Percentiles rank a stretch among this genome's conserved stretches.
Conservation (phyloP, 805 yeast species). For the Kuraishia ogatae region DNA sequence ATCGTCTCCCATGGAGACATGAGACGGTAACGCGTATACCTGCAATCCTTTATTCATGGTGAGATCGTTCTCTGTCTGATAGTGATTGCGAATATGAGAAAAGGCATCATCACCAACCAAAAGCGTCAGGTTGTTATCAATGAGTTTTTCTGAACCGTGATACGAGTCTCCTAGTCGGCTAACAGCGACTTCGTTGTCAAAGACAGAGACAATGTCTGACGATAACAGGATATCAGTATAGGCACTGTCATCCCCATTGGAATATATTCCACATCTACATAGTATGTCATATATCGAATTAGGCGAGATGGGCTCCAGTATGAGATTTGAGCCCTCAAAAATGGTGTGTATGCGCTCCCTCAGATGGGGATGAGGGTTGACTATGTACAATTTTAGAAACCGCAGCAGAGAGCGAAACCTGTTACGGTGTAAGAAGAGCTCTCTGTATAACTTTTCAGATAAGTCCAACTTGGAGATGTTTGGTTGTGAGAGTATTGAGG, state of each 20-base stretch:
- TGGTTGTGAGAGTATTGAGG: background rate
- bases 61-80: background rate
- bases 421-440: background rate
- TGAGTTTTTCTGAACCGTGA: too few species aligned
- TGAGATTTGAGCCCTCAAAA: background rate
- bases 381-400: background rate
- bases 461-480: background rate
- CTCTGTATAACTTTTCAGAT: background rate
- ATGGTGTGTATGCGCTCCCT: background rate
- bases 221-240: background rate
- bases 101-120: background rate
- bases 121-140: too few species aligned
- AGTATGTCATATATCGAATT: background rate
- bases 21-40: background rate
- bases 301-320: background rate
- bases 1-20: background rate
- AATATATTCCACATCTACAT: background rate
- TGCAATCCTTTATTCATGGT: background rate
- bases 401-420: background rate
- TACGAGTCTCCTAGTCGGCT: background rate
- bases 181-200: background rate
- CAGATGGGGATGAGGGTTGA: constrained; percentile 2
- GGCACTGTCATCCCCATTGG: background rate
- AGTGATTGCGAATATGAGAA: background rate
- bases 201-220: background rate